Percentiles rank a stretch among this genome's conserved stretches.
These are phyloP conservation scores for Orbilia oligospora DNA, from an alignment of 2,329 filamentous ascomycete species.

Conservation along the genomic window DNA sequence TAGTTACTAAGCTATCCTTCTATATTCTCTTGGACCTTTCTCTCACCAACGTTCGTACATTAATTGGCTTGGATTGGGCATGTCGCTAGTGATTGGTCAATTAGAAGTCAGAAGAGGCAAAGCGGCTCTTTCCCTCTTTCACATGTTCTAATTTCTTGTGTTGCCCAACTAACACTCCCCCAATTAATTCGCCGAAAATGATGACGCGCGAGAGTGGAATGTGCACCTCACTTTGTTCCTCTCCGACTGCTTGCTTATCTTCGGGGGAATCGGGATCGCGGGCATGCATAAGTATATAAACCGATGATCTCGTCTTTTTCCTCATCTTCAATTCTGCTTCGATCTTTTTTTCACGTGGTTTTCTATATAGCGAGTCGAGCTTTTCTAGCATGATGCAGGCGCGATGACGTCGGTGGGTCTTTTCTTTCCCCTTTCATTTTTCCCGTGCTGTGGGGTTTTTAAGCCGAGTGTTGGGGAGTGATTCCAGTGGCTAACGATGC, in stretches of 20 bases:
- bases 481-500: background rate
- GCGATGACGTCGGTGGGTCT: constrained; percentile 50
- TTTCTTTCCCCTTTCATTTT: background rate
- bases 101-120: constrained; percentile 8
- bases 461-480: constrained; percentile 3
- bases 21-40: background rate
- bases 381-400: constrained; percentile 34
- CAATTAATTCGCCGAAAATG: constrained; percentile 17
- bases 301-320: background rate
- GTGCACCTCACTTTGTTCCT: background rate
- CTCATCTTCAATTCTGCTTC: background rate
- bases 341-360: background rate
- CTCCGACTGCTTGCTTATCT: background rate
- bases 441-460: background rate
- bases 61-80: background rate
- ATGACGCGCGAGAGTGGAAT: constrained; percentile 42
- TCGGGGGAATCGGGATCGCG: background rate
- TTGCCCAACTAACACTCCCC: constrained; percentile 32
- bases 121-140: constrained; percentile 13
- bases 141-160: constrained; percentile 33
- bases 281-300: background rate
- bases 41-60: background rate
- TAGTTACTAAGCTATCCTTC: background rate
- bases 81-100: constrained; percentile 29
- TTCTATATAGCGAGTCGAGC: constrained; percentile 1